phyloP scores from a whole-genome alignment of 75 land plant genomes.

The Isoetes taiwanensis region DNA sequence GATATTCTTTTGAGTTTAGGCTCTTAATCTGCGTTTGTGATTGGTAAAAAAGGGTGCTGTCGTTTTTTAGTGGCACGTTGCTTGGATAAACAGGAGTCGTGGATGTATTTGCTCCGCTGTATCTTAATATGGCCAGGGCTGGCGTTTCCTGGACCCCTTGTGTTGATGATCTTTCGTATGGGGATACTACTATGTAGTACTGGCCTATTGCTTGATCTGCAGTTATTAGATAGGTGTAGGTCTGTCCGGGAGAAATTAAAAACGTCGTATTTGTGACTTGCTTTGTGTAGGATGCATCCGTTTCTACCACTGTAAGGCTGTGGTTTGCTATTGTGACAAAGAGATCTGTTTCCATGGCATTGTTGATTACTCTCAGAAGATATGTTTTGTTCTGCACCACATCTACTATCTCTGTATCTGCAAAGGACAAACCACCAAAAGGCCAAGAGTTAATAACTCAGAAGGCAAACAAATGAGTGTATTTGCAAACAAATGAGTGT shows the following conservation, averaged over 20 bases:
- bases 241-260: not conserved
- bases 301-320: not conserved
- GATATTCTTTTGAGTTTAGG: not conserved
- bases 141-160: not conserved
- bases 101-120: not conserved
- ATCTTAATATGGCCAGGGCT: not conserved
- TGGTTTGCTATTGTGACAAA: not conserved
- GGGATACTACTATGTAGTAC: not conserved
- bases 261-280: not conserved
- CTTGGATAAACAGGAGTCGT: not conserved
- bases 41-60: not conserved
- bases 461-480: too few species aligned
- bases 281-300: not conserved
- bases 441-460: not conserved
- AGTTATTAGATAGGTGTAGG: not conserved
- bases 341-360: not conserved
- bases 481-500: too few species aligned
- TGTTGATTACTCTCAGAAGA: not conserved
- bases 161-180: not conserved
- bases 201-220: not conserved
- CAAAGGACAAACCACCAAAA: too few species aligned
- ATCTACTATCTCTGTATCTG: not conserved
- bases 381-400: not conserved
- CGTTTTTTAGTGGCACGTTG: not conserved
- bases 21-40: not conserved